Evolutionary conservation across 2,329 filamentous ascomycete species (phyloP).

Genomic region (Neurospora crassa): DNA sequence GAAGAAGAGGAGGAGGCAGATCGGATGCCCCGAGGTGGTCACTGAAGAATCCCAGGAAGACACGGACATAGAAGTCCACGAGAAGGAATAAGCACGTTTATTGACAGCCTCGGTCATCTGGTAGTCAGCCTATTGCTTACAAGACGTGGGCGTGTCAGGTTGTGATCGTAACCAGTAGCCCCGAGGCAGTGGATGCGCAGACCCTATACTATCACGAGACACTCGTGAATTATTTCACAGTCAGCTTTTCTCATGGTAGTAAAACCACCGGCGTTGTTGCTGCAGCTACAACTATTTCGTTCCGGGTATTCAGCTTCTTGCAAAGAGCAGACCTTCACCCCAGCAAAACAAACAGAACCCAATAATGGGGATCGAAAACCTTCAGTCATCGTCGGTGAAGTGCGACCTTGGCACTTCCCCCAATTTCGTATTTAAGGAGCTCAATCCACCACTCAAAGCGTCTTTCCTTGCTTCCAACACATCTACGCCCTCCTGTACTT

Average conservation of each 20-base stretch:
- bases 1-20: too few species aligned
- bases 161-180: background rate
- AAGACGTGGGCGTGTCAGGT: background rate
- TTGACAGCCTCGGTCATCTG: background rate
- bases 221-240: background rate
- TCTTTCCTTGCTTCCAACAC: background rate
- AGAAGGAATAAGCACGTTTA: background rate
- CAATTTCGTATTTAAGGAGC: background rate
- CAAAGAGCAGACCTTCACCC: background rate
- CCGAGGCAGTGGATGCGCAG: background rate
- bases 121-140: background rate
- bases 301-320: background rate
- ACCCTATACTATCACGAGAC: background rate
- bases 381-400: background rate
- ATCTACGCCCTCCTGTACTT: background rate
- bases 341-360: background rate
- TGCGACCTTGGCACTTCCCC: background rate
- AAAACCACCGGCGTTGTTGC: background rate
- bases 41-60: too few species aligned
- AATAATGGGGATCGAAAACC: background rate
- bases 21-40: too few species aligned
- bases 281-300: background rate
- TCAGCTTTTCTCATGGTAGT: background rate
- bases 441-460: background rate
- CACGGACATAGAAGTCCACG: background rate